Base-by-base conservation (phyloP, 306 rosid genomes). In the Dryas drummondii region DNA sequence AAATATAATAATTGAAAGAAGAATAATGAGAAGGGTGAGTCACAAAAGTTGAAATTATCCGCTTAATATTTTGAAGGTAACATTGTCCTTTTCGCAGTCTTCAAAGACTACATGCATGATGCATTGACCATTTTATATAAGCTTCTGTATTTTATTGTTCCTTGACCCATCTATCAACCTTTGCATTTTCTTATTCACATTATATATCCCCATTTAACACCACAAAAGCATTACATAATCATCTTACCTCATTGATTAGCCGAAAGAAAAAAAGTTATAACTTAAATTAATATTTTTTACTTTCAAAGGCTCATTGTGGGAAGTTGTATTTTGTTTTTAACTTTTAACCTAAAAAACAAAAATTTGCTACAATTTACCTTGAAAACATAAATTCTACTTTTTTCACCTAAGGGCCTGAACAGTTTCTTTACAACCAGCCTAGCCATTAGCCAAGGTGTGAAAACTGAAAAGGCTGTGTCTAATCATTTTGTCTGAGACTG, bases 71-170 rank as follows among this genome's bases (percentile, higher is more conserved):
- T 32, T 32, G 37, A 50, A 32, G 55, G 45, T 49, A 70, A 54
- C 73, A 45, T 71, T 69, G 75, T 67, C 69, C 46, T n/a, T 68
- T 67, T 81, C 81, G 65, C 78, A 69, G 85, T 72, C 82, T 81
- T 53, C 72, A 67, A 72, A 72, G 74, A 81, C 70, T 61, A 26
- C 63, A 57, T 60, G 19, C 8, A 55, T 71, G 7, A 32, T 45
- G 4, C 6, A 5, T 71, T 76, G 81, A 81, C 81, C 71, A 76
- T 49, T 60, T 60, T 51, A 32, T 22, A 56, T 68, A 37, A 59
- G 22, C 75, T 50, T 77, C 27, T 46, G 22, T 57, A 44, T 57
- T 56, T 15, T 72, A 72, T 72, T 45, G 16, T 72, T 57, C 45
- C 48, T 46, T 72, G 76, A 72, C 76, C 32, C 67, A 57, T 58